Base-by-base conservation (phyloP, 2,329 filamentous ascomycete species). In the Claviceps arundinis region DNA sequence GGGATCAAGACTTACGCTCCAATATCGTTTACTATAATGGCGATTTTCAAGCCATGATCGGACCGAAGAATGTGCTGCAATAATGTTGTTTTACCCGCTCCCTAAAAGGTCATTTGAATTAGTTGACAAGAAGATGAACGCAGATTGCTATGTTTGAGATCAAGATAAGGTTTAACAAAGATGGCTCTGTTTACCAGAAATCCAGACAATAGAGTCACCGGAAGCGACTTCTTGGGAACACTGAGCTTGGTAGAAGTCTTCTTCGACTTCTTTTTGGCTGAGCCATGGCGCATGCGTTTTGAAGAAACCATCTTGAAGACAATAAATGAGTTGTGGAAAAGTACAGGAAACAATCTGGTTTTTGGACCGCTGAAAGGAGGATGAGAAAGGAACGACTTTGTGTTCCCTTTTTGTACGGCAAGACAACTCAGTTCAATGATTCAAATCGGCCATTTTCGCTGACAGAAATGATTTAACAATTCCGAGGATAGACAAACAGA, bases 21-120 rank as follows among this genome's bases (percentile, higher is more conserved):
- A 67, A 87, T 85, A 54, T 87, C 84, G 57, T 88, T 87, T 40
- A 88, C 83, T 22, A 87, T 83, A 14, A 87, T 78, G 0, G 82
- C 84, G 53, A 88, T 85, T 1, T 76, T 74, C 8, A 87, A 70
- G 1, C 82, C 81, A 64, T 87, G 84, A 4, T 84, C 73, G 1
- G 78, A 81, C 38, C 76, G 76, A 5, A 87, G 74, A 49, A 87
- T 84, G 54, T 86, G 78, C 54, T 85, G 77, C 0, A 87, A 72
- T 0, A 87, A 72, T 0, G 84, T 87, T 0, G 84, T 87, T 62
- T 87, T 87, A 1, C 84, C 84, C 46, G 81, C 78, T 11, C 83
- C 82, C 80, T 82, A 45, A 37, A 24, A 13, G 9, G 3, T 34
- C 30, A 34, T 34, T 34, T 34, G 9, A 9, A 34, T 34, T 11